These are phyloP conservation scores for Aspergillus sp. DNA, from an alignment of 2,329 filamentous ascomycete species.

Conservation along the genomic window DNA sequence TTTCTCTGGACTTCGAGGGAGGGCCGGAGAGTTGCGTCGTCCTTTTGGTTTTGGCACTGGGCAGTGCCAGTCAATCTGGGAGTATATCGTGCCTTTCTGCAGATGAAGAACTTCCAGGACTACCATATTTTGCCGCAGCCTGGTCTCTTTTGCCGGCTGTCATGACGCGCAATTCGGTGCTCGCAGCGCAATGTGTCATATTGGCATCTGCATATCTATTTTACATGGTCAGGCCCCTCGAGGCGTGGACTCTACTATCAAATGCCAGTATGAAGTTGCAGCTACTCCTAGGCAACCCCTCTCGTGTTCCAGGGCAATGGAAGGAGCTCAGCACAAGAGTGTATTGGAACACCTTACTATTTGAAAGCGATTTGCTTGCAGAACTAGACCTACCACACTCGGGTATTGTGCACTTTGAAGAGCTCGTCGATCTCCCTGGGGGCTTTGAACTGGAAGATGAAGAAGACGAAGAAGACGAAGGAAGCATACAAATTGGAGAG, in stretches of 20 bases:
- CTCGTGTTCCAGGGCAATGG: slow-evolving; percentile 68
- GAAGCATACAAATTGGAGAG: background rate
- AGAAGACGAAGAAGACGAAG: slow-evolving; percentile 13
- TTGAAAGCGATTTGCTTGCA: slow-evolving; percentile 76
- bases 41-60: slow-evolving; percentile 73
- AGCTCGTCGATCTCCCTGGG: slow-evolving; percentile 74
- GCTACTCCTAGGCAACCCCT: slow-evolving; percentile 72
- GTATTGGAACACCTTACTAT: slow-evolving; percentile 81
- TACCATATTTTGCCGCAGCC: slow-evolving; percentile 78
- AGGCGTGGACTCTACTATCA: slow-evolving; percentile 79
- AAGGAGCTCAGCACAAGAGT: slow-evolving; percentile 74
- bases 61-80: slow-evolving; percentile 72
- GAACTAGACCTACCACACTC: slow-evolving; percentile 81
- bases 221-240: slow-evolving; percentile 76
- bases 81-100: slow-evolving; percentile 73
- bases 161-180: slow-evolving; percentile 76
- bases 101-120: slow-evolving; percentile 70
- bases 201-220: slow-evolving; percentile 80
- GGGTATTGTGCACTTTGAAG: slow-evolving; percentile 79
- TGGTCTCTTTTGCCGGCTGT: slow-evolving; percentile 76
- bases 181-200: slow-evolving; percentile 78
- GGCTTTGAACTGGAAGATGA: slow-evolving; percentile 72
- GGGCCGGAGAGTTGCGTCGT: slow-evolving; percentile 82
- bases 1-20: slow-evolving; percentile 74
- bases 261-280: slow-evolving; percentile 81